phyloP scores from a whole-genome alignment of 306 rosid species.

The Acacia crassicarpa region DNA sequence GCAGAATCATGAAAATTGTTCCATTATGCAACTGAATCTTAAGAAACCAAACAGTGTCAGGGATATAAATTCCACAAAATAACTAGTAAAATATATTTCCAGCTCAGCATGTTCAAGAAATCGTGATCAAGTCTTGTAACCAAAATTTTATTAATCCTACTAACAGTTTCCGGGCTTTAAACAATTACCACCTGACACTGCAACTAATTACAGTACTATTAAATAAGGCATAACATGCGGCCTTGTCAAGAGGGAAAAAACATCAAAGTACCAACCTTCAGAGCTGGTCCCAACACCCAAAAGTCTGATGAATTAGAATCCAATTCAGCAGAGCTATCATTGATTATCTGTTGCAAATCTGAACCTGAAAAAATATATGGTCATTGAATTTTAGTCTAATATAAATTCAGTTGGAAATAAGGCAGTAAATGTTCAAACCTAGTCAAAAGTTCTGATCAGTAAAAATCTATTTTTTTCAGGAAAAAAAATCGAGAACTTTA shows the following conservation, averaged over 20 bases:
- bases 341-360: conserved; percentile 67
- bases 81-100: background rate
- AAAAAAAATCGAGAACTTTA: background rate
- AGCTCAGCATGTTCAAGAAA: background rate
- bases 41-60: background rate
- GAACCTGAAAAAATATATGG: conserved; percentile 45
- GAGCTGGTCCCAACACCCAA: conserved; percentile 95
- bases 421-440: conserved; percentile 4
- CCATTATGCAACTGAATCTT: conserved; percentile 22
- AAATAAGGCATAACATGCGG: background rate
- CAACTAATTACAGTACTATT: background rate
- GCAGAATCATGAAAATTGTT: conserved; percentile 32
- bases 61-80: background rate
- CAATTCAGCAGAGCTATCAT: conserved; percentile 74
- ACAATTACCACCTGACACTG: conserved; percentile 1
- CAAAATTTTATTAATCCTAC: background rate
- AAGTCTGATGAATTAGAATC: conserved; percentile 77
- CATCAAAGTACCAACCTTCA: conserved; percentile 68
- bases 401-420: conserved; percentile 9
- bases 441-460: background rate
- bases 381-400: conserved; percentile 18
- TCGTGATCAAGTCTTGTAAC: background rate
- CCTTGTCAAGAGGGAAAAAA: conserved; percentile 19
- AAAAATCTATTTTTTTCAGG: background rate
- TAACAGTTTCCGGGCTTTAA: conserved; percentile 1